Evolutionary conservation across 1,139 yeast species (phyloP).

Genomic region (Geotrichum armillariae): DNA sequence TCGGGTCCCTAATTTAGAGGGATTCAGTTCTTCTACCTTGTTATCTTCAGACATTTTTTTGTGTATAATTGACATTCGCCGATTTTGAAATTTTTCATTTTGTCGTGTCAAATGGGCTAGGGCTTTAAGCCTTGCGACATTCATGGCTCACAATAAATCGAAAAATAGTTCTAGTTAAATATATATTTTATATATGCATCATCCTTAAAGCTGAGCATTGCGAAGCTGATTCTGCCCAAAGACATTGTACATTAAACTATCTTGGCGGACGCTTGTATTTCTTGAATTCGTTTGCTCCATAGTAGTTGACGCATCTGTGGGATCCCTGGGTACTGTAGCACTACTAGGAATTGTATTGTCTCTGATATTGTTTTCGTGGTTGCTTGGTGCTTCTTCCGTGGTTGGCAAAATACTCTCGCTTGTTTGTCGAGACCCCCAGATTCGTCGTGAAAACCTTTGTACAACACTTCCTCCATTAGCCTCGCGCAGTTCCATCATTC

Average conservation of each 20-base stretch:
- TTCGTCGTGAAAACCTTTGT: slow-evolving; percentile 1
- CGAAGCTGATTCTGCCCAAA: neutral
- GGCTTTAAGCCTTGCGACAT: neutral
- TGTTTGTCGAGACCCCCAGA: neutral
- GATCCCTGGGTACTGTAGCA: neutral
- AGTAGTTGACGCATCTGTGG: neutral
- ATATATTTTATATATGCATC: no score
- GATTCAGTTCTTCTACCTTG: slow-evolving; percentile 43
- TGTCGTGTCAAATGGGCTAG: neutral
- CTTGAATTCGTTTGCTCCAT: neutral
- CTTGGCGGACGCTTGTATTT: neutral
- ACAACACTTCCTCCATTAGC: neutral
- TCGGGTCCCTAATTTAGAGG: slow-evolving; percentile 76
- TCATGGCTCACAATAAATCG: neutral
- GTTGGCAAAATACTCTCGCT: neutral
- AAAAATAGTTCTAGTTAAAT: no score
- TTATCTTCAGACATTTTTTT: neutral
- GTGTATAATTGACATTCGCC: neutral
- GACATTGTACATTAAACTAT: neutral
- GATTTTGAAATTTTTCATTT: neutral
- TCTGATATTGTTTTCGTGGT: neutral
- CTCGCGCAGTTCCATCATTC: neutral
- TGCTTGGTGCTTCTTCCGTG: neutral
- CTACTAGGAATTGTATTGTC: neutral
- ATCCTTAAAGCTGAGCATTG: no score